phyloP scores from a whole-genome alignment of 2,329 filamentous ascomycete species.

The Pyrenophora tritici-repentis region DNA sequence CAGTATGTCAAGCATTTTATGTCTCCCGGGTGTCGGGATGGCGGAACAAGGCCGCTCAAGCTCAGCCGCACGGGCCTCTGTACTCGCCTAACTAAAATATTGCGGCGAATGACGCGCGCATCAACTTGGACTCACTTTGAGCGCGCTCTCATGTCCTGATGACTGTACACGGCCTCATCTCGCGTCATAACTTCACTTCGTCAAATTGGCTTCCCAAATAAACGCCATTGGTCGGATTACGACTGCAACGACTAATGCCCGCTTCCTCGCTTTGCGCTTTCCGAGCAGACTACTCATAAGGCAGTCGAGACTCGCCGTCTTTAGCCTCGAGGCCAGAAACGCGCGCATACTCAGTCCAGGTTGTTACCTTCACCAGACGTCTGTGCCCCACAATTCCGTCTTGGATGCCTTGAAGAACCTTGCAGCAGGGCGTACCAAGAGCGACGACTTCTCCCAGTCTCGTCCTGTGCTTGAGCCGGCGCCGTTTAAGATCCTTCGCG shows the following conservation, averaged over 20 bases:
- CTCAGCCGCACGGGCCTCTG: conserved; percentile 6
- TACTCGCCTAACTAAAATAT: conserved; percentile 10
- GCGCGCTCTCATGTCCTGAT: not conserved
- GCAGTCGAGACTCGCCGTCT: conserved; percentile 2
- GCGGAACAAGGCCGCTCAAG: conserved; percentile 7
- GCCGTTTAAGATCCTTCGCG: no score
- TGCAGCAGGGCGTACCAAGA: conserved; percentile 3
- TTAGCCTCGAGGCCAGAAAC: conserved; percentile 4
- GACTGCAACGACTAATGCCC: conserved; percentile 27
- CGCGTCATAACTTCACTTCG: conserved; percentile 15
- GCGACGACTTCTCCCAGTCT: not conserved
- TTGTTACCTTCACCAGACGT: not conserved
- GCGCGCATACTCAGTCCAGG: not conserved
- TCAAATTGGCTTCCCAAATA: conserved; percentile 39
- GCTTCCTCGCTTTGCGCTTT: conserved; percentile 20
- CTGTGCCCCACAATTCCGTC: conserved; percentile 1
- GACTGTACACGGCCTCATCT: conserved; percentile 8
- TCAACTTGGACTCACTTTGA: not conserved
- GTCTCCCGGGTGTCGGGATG: no score
- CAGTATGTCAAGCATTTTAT: no score
- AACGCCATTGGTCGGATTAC: conserved; percentile 33
- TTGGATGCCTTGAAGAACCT: conserved; percentile 6
- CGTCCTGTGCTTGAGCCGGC: no score
- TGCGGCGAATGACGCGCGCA: conserved; percentile 12
- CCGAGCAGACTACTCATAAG: conserved; percentile 4